These are phyloP conservation scores for Magnusiomyces fungicola DNA, from an alignment of 1,139 yeast genomes.

Conservation along the genomic window DNA sequence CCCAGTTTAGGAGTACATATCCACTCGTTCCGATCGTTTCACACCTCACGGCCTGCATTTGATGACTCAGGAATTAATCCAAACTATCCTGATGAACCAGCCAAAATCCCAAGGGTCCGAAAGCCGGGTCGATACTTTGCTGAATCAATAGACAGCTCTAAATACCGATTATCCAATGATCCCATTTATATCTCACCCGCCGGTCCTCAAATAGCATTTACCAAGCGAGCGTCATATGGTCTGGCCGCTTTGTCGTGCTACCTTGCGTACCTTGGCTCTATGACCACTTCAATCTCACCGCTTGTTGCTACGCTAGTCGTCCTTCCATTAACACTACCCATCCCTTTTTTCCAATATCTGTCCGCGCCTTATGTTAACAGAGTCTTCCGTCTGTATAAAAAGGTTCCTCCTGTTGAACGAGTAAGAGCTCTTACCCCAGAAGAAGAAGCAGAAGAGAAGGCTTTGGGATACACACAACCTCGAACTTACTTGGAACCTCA, in stretches of 20 bases:
- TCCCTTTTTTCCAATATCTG: constrained; percentile 47
- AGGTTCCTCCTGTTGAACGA: background rate
- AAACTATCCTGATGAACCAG: constrained; percentile 13
- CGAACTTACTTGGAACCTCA: constrained; percentile 44
- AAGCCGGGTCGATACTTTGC: constrained; percentile 32
- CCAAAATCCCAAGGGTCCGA: constrained; percentile 22
- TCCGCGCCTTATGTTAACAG: constrained; percentile 65
- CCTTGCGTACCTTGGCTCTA: constrained; percentile 28
- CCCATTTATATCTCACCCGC: constrained; percentile 32
- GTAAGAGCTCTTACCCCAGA: background rate
- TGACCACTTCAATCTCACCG: constrained; percentile 18
- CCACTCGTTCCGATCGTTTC: constrained; percentile 2
- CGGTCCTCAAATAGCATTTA: constrained; percentile 31
- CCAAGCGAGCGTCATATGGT: constrained; percentile 34
- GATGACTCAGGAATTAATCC: constrained; percentile 8
- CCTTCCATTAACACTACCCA: constrained; percentile 51
- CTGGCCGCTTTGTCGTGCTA: constrained; percentile 27
- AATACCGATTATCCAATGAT: constrained; percentile 25
- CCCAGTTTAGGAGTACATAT: too few relatives aligned
- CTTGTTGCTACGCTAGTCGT: constrained; percentile 38
- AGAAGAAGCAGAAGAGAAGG: constrained; percentile 3
- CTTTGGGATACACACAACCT: constrained; percentile 27
- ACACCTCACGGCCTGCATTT: background rate
- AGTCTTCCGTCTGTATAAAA: constrained; percentile 54
- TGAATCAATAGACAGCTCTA: constrained; percentile 29